Evolutionary conservation across 129 eudicot species (phyloP).

Genomic region (Tanacetum coccineum): DNA sequence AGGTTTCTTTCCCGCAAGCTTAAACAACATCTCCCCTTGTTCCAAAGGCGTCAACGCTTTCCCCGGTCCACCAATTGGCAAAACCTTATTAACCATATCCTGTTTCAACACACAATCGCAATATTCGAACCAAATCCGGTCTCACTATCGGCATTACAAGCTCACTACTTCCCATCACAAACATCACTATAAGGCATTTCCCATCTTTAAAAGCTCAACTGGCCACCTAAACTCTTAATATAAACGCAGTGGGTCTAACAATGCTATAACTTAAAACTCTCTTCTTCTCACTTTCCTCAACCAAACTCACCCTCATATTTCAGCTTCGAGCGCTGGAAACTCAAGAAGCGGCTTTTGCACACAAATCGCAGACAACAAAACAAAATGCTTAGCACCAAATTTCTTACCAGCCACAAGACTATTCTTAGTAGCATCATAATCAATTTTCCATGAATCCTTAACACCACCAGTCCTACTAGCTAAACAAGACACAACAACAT

Average conservation of each 20-base stretch:
- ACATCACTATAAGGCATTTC: slow-evolving; percentile 97
- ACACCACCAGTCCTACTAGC: slow-evolving; percentile 91
- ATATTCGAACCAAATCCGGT: slow-evolving; percentile 82
- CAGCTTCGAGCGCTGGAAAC: slow-evolving; percentile 87
- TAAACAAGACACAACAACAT: slow-evolving; percentile 87
- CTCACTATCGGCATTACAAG: slow-evolving; percentile 95
- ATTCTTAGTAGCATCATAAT: slow-evolving; percentile 87
- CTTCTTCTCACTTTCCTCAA: slow-evolving; percentile 52
- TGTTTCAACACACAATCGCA: slow-evolving; percentile 63
- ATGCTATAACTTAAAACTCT: slow-evolving; percentile 68
- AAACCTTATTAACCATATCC: slow-evolving; percentile 56
- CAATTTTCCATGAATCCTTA: slow-evolving; percentile 89
- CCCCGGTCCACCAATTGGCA: slow-evolving; percentile 93
- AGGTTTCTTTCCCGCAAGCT: slow-evolving; percentile 68
- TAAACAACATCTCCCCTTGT: slow-evolving; percentile 95
- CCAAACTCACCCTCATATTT: slow-evolving; percentile 82
- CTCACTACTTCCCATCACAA: slow-evolving; percentile 90
- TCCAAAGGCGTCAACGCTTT: slow-evolving; percentile 89
- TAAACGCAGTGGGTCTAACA: slow-evolving; percentile 92
- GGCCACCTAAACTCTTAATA: slow-evolving; percentile 91
- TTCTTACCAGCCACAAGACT: slow-evolving; percentile 74
- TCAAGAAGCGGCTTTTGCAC: slow-evolving; percentile 97
- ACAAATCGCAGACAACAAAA: slow-evolving; percentile 85
- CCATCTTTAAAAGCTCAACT: slow-evolving; percentile 91
- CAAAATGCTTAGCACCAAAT: slow-evolving; percentile 80